These are phyloP conservation scores for Calocybe gangraenosa DNA, from an alignment of 768 basidiomycete genomes.

Conservation along the genomic window DNA sequence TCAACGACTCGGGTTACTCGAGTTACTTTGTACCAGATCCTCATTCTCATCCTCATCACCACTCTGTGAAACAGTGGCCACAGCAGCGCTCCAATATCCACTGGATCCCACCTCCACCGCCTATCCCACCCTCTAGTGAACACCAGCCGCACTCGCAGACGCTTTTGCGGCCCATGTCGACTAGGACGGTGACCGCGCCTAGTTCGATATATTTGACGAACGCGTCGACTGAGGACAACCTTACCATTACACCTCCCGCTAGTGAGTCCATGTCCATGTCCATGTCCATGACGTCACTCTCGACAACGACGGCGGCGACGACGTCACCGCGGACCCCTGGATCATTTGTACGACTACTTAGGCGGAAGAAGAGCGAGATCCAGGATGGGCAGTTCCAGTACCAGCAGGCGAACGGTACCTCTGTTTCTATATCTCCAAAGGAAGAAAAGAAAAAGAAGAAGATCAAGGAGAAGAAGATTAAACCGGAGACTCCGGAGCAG, in stretches of 20 bases:
- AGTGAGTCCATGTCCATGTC: no score
- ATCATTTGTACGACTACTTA: conserved; percentile 21
- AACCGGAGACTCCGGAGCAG: conserved; percentile 13
- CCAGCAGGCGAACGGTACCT: no score
- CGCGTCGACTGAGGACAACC: no score
- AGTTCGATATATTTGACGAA: background rate
- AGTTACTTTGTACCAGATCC: conserved; percentile 10
- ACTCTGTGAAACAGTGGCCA: conserved; percentile 21
- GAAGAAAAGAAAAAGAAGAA: conserved; percentile 28
- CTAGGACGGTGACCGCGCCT: background rate
- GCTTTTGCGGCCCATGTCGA: background rate
- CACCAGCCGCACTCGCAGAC: no score
- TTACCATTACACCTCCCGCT: no score
- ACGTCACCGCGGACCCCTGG: conserved; percentile 14
- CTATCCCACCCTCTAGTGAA: background rate
- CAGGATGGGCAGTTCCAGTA: background rate
- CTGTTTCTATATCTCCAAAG: conserved; percentile 8
- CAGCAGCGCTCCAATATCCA: conserved; percentile 22
- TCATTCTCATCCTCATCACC: conserved; percentile 9
- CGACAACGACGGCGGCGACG: conserved; percentile 4
- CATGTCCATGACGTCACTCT: background rate
- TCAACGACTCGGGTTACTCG: background rate
- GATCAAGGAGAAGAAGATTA: conserved; percentile 10
- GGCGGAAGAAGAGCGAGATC: conserved; percentile 14
- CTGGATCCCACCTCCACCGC: conserved; percentile 12